Evolutionary conservation across 2,329 filamentous ascomycete species (phyloP).

Genomic region (Tolypocladium nubicola): DNA sequence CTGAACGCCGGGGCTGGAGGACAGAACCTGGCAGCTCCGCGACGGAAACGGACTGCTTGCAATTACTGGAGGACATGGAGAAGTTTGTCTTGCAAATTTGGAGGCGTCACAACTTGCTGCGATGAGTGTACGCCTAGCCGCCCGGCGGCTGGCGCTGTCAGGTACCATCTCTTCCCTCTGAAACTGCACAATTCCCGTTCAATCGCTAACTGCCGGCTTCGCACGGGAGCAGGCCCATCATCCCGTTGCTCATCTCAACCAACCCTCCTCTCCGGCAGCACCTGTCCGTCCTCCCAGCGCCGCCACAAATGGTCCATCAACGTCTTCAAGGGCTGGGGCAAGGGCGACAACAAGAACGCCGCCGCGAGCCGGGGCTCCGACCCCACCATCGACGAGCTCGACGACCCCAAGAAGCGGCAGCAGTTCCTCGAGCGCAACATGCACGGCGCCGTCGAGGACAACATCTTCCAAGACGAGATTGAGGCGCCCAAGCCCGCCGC

Average conservation of each 20-base stretch:
- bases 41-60: neutral
- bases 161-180: slow-evolving; percentile 33
- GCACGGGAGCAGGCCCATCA: slow-evolving; percentile 11
- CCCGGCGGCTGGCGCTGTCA: slow-evolving; percentile 47
- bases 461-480: slow-evolving; percentile 52
- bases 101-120: slow-evolving; percentile 5
- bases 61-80: neutral
- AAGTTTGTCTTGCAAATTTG: neutral
- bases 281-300: slow-evolving; percentile 11
- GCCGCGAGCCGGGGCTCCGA: slow-evolving; percentile 15
- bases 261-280: neutral
- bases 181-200: neutral
- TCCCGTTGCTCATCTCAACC: slow-evolving; percentile 5
- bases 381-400: slow-evolving; percentile 21
- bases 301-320: slow-evolving; percentile 34
- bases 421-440: slow-evolving; percentile 28
- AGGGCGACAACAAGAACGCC: slow-evolving; percentile 17
- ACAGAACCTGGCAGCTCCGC: slow-evolving; percentile 8
- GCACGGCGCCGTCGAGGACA: slow-evolving; percentile 37
- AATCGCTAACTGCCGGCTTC: slow-evolving; percentile 3
- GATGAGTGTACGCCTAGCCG: slow-evolving; percentile 58
- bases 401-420: slow-evolving; percentile 30
- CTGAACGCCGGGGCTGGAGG: slow-evolving; percentile 14
- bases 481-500: slow-evolving; percentile 22
- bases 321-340: slow-evolving; percentile 26